A percentile compares a stretch with the other conserved stretches of the same genome.
Evolutionary conservation across 108 stramenopile genomes (phyloP).

Genomic region (Skeletonema potamos): DNA sequence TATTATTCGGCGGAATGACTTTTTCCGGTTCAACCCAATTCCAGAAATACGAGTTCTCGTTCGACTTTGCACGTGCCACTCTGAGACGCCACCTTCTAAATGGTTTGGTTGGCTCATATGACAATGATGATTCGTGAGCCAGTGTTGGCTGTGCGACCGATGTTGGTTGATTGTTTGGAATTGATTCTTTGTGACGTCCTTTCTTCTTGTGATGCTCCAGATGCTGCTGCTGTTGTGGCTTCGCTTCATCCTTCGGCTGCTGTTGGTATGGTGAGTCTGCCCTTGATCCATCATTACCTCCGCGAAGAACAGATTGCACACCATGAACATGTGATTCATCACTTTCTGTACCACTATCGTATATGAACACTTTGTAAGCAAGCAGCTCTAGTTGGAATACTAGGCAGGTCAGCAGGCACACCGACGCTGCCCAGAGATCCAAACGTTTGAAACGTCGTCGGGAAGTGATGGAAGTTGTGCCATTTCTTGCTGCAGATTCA

Average conservation of each 20-base stretch:
- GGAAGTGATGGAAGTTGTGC: neutral
- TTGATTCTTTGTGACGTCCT: neutral
- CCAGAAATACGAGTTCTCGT: slow-evolving; percentile 24
- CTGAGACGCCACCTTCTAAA: neutral
- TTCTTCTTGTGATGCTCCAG: neutral
- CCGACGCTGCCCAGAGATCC: neutral
- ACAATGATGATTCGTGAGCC: neutral
- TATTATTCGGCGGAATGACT: slow-evolving; percentile 11
- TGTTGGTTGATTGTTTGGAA: neutral
- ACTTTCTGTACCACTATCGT: neutral
- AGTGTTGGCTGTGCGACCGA: neutral
- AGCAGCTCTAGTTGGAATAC: neutral
- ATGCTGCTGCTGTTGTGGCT: neutral
- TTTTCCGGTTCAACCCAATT: slow-evolving; percentile 25
- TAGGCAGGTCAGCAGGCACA: neutral
- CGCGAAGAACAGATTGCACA: neutral
- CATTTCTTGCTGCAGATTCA: neutral
- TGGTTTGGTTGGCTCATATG: slow-evolving; percentile 11
- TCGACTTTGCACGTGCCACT: neutral
- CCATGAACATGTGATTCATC: neutral
- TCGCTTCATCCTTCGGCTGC: neutral
- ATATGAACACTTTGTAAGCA: neutral
- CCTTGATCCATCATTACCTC: neutral
- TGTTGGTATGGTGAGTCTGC: neutral
- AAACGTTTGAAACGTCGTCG: neutral